Evolutionary conservation across 257 asterid genomes (phyloP).

Genomic region (Verbascum thapsus): DNA sequence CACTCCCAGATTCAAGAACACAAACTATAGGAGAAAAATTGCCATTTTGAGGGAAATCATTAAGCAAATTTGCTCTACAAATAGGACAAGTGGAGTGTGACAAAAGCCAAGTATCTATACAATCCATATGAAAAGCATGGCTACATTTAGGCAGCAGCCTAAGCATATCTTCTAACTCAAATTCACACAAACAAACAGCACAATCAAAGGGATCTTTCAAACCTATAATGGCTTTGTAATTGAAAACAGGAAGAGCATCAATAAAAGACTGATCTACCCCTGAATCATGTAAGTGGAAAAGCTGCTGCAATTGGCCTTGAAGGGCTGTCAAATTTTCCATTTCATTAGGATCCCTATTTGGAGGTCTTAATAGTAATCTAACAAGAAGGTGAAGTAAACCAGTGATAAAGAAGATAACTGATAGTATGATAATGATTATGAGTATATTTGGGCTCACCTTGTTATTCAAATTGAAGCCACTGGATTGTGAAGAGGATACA

Average conservation of each 20-base stretch:
- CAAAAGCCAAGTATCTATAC: slow-evolving; percentile 32
- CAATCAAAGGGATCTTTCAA: slow-evolving; percentile 29
- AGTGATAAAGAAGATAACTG: slow-evolving; percentile 25
- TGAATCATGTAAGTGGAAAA: slow-evolving; percentile 23
- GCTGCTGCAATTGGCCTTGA: slow-evolving; percentile 32
- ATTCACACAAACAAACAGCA: slow-evolving; percentile 32
- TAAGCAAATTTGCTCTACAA: slow-evolving; percentile 47
- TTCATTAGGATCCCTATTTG: not conserved
- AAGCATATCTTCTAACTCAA: slow-evolving; percentile 13
- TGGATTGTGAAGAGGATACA: not conserved
- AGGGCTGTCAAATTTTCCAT: slow-evolving; percentile 3
- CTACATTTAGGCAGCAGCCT: slow-evolving; percentile 26
- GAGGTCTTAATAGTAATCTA: slow-evolving; percentile 22
- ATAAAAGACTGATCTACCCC: slow-evolving; percentile 28
- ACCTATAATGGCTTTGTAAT: slow-evolving; percentile 21
- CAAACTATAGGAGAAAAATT: slow-evolving; percentile 61
- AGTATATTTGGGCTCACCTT: slow-evolving; percentile 21
- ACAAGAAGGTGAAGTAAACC: slow-evolving; percentile 30
- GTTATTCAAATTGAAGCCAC: not conserved
- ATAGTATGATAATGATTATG: slow-evolving; percentile 21
- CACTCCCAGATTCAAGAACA: slow-evolving; percentile 86
- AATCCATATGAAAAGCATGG: slow-evolving; percentile 29
- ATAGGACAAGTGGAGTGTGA: slow-evolving; percentile 29
- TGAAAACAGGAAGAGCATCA: slow-evolving; percentile 19
- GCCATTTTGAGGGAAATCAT: slow-evolving; percentile 48